Percentiles rank a stretch among this genome's conserved stretches.
These are phyloP conservation scores for Camellia sinensis DNA, from an alignment of 148 eudicot species.

Conservation along the genomic window DNA sequence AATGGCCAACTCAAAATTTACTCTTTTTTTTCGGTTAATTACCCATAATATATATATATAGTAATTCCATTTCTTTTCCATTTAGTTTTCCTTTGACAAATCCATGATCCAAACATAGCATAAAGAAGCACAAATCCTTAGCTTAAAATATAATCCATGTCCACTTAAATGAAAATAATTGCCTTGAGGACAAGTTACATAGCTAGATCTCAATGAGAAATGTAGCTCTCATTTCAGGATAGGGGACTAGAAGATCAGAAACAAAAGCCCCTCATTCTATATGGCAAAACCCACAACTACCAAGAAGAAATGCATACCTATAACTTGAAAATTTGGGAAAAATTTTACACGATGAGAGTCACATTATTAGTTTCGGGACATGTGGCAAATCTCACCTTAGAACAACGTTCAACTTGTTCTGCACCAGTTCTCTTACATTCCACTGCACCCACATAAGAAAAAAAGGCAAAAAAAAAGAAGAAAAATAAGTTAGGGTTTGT, in stretches of 20 bases:
- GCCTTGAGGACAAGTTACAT: not conserved
- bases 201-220: not conserved
- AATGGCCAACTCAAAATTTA: too few relatives aligned
- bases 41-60: too few relatives aligned
- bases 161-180: not conserved
- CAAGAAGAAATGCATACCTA: not conserved
- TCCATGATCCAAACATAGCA: too few relatives aligned
- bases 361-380: too few relatives aligned
- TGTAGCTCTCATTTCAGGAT: not conserved
- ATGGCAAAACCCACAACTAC: too few relatives aligned
- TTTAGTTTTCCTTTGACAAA: too few relatives aligned
- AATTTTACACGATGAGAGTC: conserved; percentile 8
- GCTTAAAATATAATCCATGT: not conserved
- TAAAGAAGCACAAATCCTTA: too few relatives aligned
- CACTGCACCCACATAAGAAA: conserved; percentile 47
- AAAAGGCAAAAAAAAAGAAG: not conserved
- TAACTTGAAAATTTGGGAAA: not conserved
- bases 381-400: conserved; percentile 46
- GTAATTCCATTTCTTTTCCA: too few relatives aligned
- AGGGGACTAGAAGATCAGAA: not conserved
- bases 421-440: conserved; percentile 76
- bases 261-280: not conserved
- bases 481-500: not conserved
- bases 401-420: conserved; percentile 74
- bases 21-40: too few relatives aligned